A percentile compares a stretch with the other conserved stretches of the same genome.
Evolutionary conservation across 73 alveolate genomes (phyloP).

Genomic region (Paramecium sexaurelia): DNA sequence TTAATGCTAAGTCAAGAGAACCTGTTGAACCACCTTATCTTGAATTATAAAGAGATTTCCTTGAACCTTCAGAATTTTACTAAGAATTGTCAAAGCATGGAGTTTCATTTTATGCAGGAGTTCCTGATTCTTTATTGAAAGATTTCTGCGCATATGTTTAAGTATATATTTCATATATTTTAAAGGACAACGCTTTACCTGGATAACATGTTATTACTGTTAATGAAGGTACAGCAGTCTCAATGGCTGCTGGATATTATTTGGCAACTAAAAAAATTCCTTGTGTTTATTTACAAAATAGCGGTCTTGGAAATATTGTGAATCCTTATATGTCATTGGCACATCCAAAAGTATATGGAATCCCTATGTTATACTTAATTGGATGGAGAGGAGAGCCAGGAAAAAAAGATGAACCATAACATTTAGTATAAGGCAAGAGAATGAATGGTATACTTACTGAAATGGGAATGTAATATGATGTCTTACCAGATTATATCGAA

Average conservation of each 20-base stretch:
- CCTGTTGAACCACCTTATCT: conserved; percentile 66
- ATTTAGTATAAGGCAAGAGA: conserved; percentile 86
- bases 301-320: conserved; percentile 94
- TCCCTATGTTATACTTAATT: conserved; percentile 87
- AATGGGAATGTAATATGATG: conserved; percentile 86
- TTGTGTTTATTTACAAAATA: conserved; percentile 88
- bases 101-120: conserved; percentile 93
- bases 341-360: conserved; percentile 88
- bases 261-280: conserved; percentile 90
- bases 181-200: conserved; percentile 72
- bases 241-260: conserved; percentile 93
- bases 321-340: conserved; percentile 88
- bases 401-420: conserved; percentile 95
- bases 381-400: conserved; percentile 99
- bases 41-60: conserved; percentile 70
- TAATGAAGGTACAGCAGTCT: conserved; percentile 93
- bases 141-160: conserved; percentile 71
- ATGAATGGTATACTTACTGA: conserved; percentile 80
- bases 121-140: conserved; percentile 93
- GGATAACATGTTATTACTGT: conserved; percentile 87
- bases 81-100: conserved; percentile 68
- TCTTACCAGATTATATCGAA: conserved; percentile 88
- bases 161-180: conserved; percentile 17
- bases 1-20: conserved; percentile 42
- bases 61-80: conserved; percentile 72